phyloP scores from a whole-genome alignment of 306 rosid species.

The Quercus wislizeni region DNA sequence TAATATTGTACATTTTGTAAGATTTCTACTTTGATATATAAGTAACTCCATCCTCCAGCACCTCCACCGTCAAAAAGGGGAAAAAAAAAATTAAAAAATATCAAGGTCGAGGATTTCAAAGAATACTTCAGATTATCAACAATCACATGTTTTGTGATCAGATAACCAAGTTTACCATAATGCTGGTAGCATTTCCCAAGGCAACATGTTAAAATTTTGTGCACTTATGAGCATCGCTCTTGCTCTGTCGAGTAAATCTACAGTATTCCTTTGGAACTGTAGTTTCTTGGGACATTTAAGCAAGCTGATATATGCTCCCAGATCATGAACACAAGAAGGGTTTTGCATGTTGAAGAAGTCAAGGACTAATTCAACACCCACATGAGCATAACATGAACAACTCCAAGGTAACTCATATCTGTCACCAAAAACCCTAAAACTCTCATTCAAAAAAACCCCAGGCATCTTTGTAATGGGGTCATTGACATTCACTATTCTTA shows the following conservation, averaged over 20 bases:
- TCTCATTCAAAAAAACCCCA: constrained; percentile 76
- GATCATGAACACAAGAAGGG: constrained; percentile 90
- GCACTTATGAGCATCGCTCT: constrained; percentile 30
- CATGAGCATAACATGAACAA: constrained; percentile 79
- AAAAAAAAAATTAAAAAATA: neutral
- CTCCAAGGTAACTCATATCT: constrained; percentile 58
- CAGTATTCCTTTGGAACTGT: constrained; percentile 8
- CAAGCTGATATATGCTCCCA: constrained; percentile 60
- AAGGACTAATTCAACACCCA: constrained; percentile 74
- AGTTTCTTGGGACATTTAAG: constrained; percentile 37
- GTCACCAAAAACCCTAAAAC: constrained; percentile 77
- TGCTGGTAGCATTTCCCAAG: constrained; percentile 16
- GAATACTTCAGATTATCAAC: neutral
- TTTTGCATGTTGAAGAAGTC: constrained; percentile 81
- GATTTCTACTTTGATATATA: neutral
- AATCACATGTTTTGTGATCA: constrained; percentile 34
- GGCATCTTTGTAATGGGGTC: constrained; percentile 93
- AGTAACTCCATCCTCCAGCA: neutral
- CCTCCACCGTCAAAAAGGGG: neutral
- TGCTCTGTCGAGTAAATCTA: constrained; percentile 37
- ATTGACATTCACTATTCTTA: constrained; percentile 69
- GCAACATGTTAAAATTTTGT: constrained; percentile 34
- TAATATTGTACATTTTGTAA: no score
- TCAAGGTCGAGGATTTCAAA: neutral
- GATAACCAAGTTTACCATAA: constrained; percentile 16